Base-by-base conservation (phyloP, 108 stramenopile genomes). In the Skeletonema grethae region DNA sequence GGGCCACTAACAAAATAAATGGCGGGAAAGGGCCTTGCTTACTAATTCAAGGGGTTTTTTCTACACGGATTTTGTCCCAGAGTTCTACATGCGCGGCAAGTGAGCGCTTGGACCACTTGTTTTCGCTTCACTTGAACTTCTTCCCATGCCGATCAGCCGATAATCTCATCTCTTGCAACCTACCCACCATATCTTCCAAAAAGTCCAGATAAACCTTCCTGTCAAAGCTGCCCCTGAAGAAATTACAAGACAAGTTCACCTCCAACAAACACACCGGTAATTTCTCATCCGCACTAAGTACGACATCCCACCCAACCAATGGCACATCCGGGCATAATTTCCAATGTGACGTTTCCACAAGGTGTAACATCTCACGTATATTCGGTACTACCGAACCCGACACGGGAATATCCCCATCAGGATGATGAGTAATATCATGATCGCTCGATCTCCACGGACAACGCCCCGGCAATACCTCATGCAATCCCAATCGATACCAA, bases 401-500 rank as follows among this genome's bases (percentile, higher is more conserved):
- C 13, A 94, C 87, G 9, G 86, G 65, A 62, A 94, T 87, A 46
- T 88, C 71, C 5, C 87, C 91, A 85, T 95, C 94, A 9, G 94
- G 94, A 80, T 95, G 94, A 46, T 77, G 76, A 24, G 83, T 84
- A 56, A 89, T 81, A 31, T 46, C 84, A 39, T 73, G 77, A 78
- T 95, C 81, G 5, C 65, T 60, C 2, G 82, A 86, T 67, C 91
- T 65, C 90, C 91, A 91, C 8, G 82, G 80, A 79, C 89, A 92
- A 30, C 80, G 65, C 35, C 88, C 86, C 0, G 89, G 87, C 4
- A 91, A 58, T 2, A 65, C 65, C 22, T 87, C 83, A 30, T 46
- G 35, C 28, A 91, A 67, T 11, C 98, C 98, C 18, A 98, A 84
- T 62, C 79, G 67, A 73, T 98, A 98, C 99, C 99, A 99, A 78